Evolutionary conservation across 331 rosid genomes (phyloP).

Genomic region (Arachis monticola): DNA sequence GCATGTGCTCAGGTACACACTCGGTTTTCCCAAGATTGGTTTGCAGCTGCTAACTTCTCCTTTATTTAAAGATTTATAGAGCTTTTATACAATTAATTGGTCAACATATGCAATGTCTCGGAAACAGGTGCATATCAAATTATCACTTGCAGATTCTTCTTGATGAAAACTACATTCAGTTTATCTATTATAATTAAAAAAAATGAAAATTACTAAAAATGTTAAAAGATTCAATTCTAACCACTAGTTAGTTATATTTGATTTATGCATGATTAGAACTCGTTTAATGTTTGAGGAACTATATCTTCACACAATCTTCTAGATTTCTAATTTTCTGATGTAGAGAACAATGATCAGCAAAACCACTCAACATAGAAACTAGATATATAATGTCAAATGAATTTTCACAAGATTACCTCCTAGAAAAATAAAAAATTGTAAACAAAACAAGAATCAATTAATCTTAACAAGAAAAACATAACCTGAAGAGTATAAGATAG

Average conservation of each 20-base stretch:
- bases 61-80: neutral
- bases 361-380: neutral
- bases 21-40: no score
- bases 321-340: no score
- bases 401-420: neutral
- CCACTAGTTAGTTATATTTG: no score
- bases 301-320: no score
- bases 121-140: neutral
- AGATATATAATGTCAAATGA: neutral
- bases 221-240: no score
- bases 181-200: no score
- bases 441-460: neutral
- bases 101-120: neutral
- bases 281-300: no score
- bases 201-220: no score
- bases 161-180: neutral
- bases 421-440: neutral
- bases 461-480: neutral
- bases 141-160: neutral
- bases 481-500: conserved; percentile 33
- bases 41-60: no score
- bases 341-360: no score
- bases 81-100: neutral
- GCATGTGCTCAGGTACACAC: no score
- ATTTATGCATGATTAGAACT: no score